Base-by-base conservation (phyloP, 176 grass and related monocot species). In the Paspalum vaginatum region DNA sequence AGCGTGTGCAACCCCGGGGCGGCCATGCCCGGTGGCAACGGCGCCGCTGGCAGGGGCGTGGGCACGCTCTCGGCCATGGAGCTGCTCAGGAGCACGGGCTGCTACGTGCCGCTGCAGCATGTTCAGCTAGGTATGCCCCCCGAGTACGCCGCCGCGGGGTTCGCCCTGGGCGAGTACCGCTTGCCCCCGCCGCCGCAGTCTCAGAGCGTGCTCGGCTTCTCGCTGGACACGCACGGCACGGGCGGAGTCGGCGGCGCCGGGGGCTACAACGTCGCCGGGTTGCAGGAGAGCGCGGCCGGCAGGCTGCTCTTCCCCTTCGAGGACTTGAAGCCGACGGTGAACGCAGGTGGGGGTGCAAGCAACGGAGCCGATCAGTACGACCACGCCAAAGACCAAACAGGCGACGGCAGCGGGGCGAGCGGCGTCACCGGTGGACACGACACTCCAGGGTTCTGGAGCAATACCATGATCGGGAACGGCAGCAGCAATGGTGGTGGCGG, bases 261-360 rank as follows among this genome's bases (percentile, higher is more conserved):
- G 38, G 80, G 68, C 7, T 86, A 72, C 57, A 76, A 60, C 84
- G n/a, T n/a, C n/a, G 21, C 54, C 12, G 88, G 86, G 25, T 27
- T 93, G 50, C 89, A 91, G 80, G 91, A 97, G 3, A 79, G 70
- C 51, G 78, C 59, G 11, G 68, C 76, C 3, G 87, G 92, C 57
- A 87, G 94, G 83, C 13, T 93, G 75, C 24, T 93, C 65, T 93
- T 97, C 79, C 94, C 94, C 17, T 97, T 97, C 45, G 84, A 93
- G 39, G 88, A 97, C 74, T 60, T 91, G 81, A 93, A 91, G 84
- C 94, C 94, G n/a, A 79, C 74, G 32, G 84, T 88, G 82, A 76
- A 17, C 66, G 11, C 76, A 1, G 58, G 9, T 14, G 83, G 82
- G 0, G 84, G 61, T n/a, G 89, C 65, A 46, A 81, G 53, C 85